Evolutionary conservation across 768 basidiomycete species (phyloP).

Genomic region (Kwoniella heveanensis): DNA sequence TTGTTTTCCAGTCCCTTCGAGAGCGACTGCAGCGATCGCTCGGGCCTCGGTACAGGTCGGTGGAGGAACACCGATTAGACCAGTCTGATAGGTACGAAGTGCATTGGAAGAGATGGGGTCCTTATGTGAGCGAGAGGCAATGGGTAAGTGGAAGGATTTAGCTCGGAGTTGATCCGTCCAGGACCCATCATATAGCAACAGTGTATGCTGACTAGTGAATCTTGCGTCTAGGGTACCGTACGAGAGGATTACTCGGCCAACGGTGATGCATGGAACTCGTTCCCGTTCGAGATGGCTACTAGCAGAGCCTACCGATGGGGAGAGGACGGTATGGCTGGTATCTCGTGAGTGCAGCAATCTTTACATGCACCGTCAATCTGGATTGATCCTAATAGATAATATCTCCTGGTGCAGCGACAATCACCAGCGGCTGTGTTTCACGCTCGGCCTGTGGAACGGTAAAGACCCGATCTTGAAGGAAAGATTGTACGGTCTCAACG

Average conservation of each 20-base stretch:
- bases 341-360: slow-evolving; percentile 66
- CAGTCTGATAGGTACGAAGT: slow-evolving; percentile 76
- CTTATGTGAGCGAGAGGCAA: slow-evolving; percentile 94
- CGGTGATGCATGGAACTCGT: slow-evolving; percentile 71
- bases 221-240: slow-evolving; percentile 75
- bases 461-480: slow-evolving; percentile 94
- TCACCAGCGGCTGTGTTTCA: slow-evolving; percentile 89
- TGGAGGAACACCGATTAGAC: slow-evolving; percentile 73
- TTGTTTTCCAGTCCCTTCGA: slow-evolving; percentile 55
- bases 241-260: slow-evolving; percentile 97
- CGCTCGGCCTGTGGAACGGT: slow-evolving; percentile 90
- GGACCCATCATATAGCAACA: too few species aligned
- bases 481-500: slow-evolving; percentile 91
- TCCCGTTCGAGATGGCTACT: slow-evolving; percentile 53
- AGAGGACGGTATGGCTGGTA: slow-evolving; percentile 95
- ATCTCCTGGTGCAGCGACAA: slow-evolving; percentile 65
- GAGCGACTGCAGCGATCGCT: slow-evolving; percentile 68
- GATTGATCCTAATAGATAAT: neutral
- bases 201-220: too few species aligned
- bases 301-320: slow-evolving; percentile 94
- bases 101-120: slow-evolving; percentile 99
- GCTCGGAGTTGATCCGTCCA: too few species aligned
- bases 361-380: too few species aligned
- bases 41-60: slow-evolving; percentile 73
- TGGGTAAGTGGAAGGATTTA: slow-evolving; percentile 81